A percentile compares a stretch with the other conserved stretches of the same genome.
Evolutionary conservation across 164 flowering plant species (phyloP).

Genomic region (grape (Vitis vinifera)): ASM3070453v1 NC_081811.1:5002001-5002500

Average conservation of each 20-base stretch:
- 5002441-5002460: background rate
- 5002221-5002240: constrained; percentile 21
- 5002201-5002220: background rate
- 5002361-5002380: constrained; percentile 24
- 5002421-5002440: background rate
- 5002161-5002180: background rate
- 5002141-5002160: background rate
- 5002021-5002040: constrained; percentile 38
- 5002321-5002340: constrained; percentile 31
- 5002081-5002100: constrained; percentile 34
- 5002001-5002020: constrained; percentile 4
- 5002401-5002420: background rate
- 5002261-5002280: constrained; percentile 24
- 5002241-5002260: constrained; percentile 21
- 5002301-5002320: constrained; percentile 32
- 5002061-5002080: constrained; percentile 47
- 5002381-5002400: background rate
- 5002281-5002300: constrained; percentile 23
- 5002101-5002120: constrained; percentile 50
- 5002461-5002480: constrained; percentile 28
- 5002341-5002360: constrained; percentile 27
- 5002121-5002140: constrained; percentile 24
- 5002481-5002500: constrained; percentile 18
- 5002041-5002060: constrained; percentile 49
- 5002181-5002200: background rate